These are phyloP conservation scores for Nakataea oryzae DNA, from an alignment of 2,329 filamentous ascomycete species.

Conservation along the genomic window DNA sequence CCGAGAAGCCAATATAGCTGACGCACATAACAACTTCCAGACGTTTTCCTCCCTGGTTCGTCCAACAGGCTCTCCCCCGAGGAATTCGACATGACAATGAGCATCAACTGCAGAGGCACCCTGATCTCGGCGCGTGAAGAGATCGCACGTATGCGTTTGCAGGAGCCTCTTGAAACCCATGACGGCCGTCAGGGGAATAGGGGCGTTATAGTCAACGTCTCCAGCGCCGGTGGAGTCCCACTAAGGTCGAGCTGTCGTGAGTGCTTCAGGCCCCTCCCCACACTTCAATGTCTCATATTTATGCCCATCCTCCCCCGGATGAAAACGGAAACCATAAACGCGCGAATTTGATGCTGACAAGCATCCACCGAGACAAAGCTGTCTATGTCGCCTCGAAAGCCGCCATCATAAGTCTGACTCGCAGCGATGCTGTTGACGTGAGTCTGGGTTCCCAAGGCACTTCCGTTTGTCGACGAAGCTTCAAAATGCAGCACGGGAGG, in stretches of 20 bases:
- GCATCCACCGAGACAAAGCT: conserved; percentile 15
- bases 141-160: conserved; percentile 29
- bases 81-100: conserved; percentile 31
- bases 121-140: conserved; percentile 33
- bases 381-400: conserved; percentile 35
- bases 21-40: conserved; percentile 7
- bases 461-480: no score
- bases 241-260: conserved; percentile 27
- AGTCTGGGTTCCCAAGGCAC: conserved; percentile 9
- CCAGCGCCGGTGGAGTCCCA: conserved; percentile 29
- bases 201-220: conserved; percentile 34
- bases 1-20: no score
- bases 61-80: conserved; percentile 21
- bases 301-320: neutral
- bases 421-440: conserved; percentile 35
- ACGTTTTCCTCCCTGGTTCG: conserved; percentile 24
- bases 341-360: no score
- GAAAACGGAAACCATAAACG: no score
- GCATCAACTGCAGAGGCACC: conserved; percentile 30
- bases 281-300: neutral
- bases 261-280: conserved; percentile 10
- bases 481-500: no score
- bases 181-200: conserved; percentile 28
- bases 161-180: conserved; percentile 29
- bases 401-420: conserved; percentile 33